A percentile compares a stretch with the other conserved stretches of the same genome.
Evolutionary conservation across 176 grass and related monocot species (phyloP).

Genomic region (Otatea glauca): DNA sequence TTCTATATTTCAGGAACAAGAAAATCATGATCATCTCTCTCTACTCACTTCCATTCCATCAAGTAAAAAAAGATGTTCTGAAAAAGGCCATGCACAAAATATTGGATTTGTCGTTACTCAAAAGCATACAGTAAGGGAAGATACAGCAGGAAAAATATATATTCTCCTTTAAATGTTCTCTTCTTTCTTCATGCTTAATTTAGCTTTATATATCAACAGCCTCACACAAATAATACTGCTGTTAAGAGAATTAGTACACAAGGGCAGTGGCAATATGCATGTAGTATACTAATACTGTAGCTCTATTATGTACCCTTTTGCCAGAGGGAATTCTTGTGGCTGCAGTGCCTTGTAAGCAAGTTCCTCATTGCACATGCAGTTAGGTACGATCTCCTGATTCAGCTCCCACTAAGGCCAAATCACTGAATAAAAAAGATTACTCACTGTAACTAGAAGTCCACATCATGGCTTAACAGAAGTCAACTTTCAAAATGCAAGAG

Average conservation of each 20-base stretch:
- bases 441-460: no score
- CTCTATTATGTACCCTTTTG: slow-evolving; percentile 20
- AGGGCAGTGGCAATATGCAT: background rate
- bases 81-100: slow-evolving; percentile 42
- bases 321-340: slow-evolving; percentile 23
- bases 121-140: slow-evolving; percentile 28
- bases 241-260: slow-evolving; percentile 8
- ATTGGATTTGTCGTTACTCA: slow-evolving; percentile 43
- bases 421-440: slow-evolving; percentile 37
- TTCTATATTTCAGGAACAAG: no score
- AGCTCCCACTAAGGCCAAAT: slow-evolving; percentile 50
- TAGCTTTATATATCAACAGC: slow-evolving; percentile 8
- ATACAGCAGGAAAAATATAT: background rate
- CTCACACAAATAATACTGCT: slow-evolving; percentile 2
- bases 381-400: slow-evolving; percentile 46
- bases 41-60: no score
- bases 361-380: slow-evolving; percentile 40
- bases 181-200: slow-evolving; percentile 7
- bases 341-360: slow-evolving; percentile 27
- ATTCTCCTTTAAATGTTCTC: slow-evolving; percentile 13
- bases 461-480: slow-evolving; percentile 55
- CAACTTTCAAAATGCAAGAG: slow-evolving; percentile 50
- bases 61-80: slow-evolving; percentile 24
- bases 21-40: no score
- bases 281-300: background rate